These are phyloP conservation scores for Leishmania major DNA, from an alignment of 208 protist species.

Conservation along the genomic window DNA sequence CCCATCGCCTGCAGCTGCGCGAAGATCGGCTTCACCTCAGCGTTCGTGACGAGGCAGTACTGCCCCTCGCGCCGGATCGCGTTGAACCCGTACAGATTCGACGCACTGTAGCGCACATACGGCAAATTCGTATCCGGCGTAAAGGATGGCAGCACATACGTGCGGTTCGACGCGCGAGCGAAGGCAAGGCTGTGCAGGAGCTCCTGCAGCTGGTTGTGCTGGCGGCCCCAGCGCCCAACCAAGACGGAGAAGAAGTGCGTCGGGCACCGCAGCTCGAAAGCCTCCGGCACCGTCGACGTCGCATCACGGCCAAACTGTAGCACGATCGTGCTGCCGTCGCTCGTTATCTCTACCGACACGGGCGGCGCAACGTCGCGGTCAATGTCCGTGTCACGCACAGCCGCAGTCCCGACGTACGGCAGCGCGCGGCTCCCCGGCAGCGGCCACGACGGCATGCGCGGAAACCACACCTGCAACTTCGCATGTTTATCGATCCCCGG, in stretches of 20 bases:
- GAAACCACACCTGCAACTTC: background rate
- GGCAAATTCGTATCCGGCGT: background rate
- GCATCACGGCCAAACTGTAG: background rate
- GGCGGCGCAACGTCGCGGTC: slow-evolving; percentile 10
- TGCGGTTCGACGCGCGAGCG: slow-evolving; percentile 7
- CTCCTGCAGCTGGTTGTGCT: slow-evolving; percentile 31
- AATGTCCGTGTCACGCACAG: slow-evolving; percentile 14
- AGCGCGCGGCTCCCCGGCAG: background rate
- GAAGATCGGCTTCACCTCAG: slow-evolving; percentile 11
- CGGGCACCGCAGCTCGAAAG: slow-evolving; percentile 10
- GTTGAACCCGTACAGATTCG: slow-evolving; percentile 21
- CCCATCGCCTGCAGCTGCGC: background rate
- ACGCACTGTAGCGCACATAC: background rate
- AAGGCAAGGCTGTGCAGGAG: slow-evolving; percentile 12
- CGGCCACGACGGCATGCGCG: slow-evolving; percentile 16
- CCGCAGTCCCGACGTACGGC: slow-evolving; percentile 14
- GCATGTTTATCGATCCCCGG: background rate
- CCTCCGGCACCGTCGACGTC: background rate
- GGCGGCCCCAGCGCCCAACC: slow-evolving; percentile 15
- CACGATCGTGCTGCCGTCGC: slow-evolving; percentile 2
- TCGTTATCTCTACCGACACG: background rate
- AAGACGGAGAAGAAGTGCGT: slow-evolving; percentile 16
- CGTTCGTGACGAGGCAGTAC: slow-evolving; percentile 21
- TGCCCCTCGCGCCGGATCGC: slow-evolving; percentile 20
- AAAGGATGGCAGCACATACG: slow-evolving; percentile 16